These are phyloP conservation scores for Zea mays DNA, from an alignment of 176 grass and related monocot species.

Conservation along the genomic window DNA sequence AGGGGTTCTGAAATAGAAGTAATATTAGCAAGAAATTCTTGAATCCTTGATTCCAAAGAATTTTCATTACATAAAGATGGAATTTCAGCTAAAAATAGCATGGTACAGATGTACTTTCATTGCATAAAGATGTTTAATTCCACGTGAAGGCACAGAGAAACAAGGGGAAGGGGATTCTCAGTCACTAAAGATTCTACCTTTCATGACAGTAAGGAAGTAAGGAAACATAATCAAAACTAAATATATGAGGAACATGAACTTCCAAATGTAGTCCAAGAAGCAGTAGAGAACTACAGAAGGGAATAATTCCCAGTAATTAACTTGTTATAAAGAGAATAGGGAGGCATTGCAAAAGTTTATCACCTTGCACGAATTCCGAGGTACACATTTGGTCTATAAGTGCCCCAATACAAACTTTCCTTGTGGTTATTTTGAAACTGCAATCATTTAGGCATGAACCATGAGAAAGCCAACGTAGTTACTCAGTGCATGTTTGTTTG, in stretches of 20 bases:
- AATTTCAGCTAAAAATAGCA: slow-evolving; percentile 32
- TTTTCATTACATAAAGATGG: slow-evolving; percentile 1
- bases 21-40: slow-evolving; percentile 29
- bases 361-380: slow-evolving; percentile 91
- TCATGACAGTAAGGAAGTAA: slow-evolving; percentile 18
- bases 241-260: slow-evolving; percentile 14
- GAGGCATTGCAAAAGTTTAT: slow-evolving; percentile 25
- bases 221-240: neutral
- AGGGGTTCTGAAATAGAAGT: slow-evolving; percentile 68
- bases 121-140: neutral
- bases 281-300: slow-evolving; percentile 18
- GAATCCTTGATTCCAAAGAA: slow-evolving; percentile 10
- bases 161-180: neutral
- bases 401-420: slow-evolving; percentile 96
- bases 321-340: slow-evolving; percentile 9
- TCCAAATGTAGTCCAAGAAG: neutral
- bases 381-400: slow-evolving; percentile 90
- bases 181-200: neutral
- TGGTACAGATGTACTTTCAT: neutral
- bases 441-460: slow-evolving; percentile 38
- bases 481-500: neutral
- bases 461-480: slow-evolving; percentile 35
- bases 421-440: slow-evolving; percentile 88
- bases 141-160: neutral
- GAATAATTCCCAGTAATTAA: slow-evolving; percentile 22